Conservation (phyloP, 345 rosid species). For the Eucalyptus melliodora region DNA sequence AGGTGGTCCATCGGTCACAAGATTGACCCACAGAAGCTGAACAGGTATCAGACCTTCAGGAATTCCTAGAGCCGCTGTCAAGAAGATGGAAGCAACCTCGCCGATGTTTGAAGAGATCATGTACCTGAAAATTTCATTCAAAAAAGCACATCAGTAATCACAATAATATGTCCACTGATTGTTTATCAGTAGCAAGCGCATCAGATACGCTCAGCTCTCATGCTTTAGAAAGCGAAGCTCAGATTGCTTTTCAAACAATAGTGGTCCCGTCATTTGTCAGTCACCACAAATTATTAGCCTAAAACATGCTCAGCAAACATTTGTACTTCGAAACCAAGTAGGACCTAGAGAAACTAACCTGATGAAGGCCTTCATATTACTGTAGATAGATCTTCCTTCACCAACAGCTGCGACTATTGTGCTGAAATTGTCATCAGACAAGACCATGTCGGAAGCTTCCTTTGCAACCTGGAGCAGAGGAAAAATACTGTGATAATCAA, state of each 20-base stretch:
- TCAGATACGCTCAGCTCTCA: not conserved
- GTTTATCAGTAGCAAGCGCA: not conserved
- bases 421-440: conserved; percentile 72
- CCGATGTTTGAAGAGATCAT: conserved; percentile 83
- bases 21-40: conserved; percentile 83
- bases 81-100: conserved; percentile 66
- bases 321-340: not conserved
- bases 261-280: not conserved
- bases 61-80: conserved; percentile 71
- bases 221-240: not conserved
- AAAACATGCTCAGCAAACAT: not conserved
- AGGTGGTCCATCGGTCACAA: conserved; percentile 79
- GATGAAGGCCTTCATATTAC: conserved; percentile 76
- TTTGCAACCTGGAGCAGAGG: conserved; percentile 44
- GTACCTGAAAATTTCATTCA: conserved; percentile 25
- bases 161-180: not conserved
- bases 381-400: conserved; percentile 68
- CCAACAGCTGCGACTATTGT: conserved; percentile 66
- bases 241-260: not conserved
- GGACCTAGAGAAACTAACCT: conserved; percentile 15
- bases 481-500: not conserved
- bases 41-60: conserved; percentile 76
- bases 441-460: conserved; percentile 80
- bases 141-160: not conserved
- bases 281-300: not conserved